Base-by-base conservation (phyloP, 345 rosid species). In the Eutrema heterophyllum region DNA sequence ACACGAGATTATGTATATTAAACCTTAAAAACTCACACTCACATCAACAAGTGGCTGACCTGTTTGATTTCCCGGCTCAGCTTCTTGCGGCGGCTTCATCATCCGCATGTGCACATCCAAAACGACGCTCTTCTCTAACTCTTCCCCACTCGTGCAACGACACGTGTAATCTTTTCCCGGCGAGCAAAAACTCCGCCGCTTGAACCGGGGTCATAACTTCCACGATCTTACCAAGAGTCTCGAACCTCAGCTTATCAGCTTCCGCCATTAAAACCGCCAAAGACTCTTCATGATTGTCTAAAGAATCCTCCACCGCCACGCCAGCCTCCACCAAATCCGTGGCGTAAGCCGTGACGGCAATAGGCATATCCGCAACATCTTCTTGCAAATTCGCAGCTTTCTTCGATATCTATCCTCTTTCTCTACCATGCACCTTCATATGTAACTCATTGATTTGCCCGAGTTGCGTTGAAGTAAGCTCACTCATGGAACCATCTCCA, bases 111-210 rank as follows among this genome's bases (percentile, higher is more conserved):
- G 30, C 63, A 71, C 79, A 58, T 6, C 68, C 77, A 0, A 73
- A 41, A 14, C 76, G 65, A 21, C n/a, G 51, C 14, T 54, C 64
- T 52, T 84, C 83, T 75, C 80, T 81, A 36, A 32, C 32, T 55
- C 70, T 68, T 2, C 85, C 87, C 90, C 83, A 80, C 54, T 78
- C 66, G 13, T 80, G 81, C 46, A 88, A 16, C 48, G 75, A 72
- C 2, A 86, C 60, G 10, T 86, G 84, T 13, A 75, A 83, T 73
- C 78, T 81, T 68, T 73, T 81, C n/a, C 70, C 71, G 0, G 83
- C 59, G 24, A 80, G 82, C 3, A 80, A 69, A 78, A 66, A 71
- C 67, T 86, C 87, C n/a, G 80, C 75, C 6, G 84, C 83, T 68
- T 84, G 88, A 21, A 48, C 14, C 7, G 85, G 85, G 0, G 72